Evolutionary conservation across 768 basidiomycete genomes (phyloP), one percentile per base, ranked within the genome.

Genomic region (Fomitopsis serialis): DNA sequence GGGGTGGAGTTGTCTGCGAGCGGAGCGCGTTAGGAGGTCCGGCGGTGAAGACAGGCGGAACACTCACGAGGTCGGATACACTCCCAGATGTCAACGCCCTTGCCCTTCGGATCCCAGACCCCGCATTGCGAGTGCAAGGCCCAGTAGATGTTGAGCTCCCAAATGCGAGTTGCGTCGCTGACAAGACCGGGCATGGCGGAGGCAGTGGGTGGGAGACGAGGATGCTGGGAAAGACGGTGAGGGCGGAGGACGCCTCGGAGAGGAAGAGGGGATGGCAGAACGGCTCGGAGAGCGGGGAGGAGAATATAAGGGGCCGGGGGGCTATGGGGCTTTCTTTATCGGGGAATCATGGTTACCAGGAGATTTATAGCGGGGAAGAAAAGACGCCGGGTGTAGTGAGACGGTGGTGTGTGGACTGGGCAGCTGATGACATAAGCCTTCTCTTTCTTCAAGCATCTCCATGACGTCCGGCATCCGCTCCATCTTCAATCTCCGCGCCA

Each of bases 61-160:
- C 46, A 78, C 84, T 69, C 68, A 88, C 87, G 87, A 60, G 80
- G 78, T 67, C 74, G 69, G 50, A 87, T 72, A 64, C 87, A 89
- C 61, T 89, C 85, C 85, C 85, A 89, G 51, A 89, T 78, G 52
- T 87, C 84, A 40, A 89, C 87, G 24, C 83, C 80, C 37, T 80
- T 78, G 49, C 79, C 75, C 67, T 76, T 78, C 22, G 78, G 69
- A 68, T 88, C 82, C 86, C 85, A 89, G 13, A 84, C 75, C 51
- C 81, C 81, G 66, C 87, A 88, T 63, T 89, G 87, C 55, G 80
- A 79, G 65, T 79, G 76, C 42, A 82, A 58, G 22, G 74, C 60
- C 86, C 86, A 89, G 66, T 82, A 72, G 40, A 84, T 72, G 64
- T 84, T 82, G 62, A 75, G 61, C 65, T 87, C 85, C 85, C 85